Evolutionary conservation across 768 basidiomycete species (phyloP), one percentile per base, ranked within the genome.

Genomic region (Lactarius evosmus): DNA sequence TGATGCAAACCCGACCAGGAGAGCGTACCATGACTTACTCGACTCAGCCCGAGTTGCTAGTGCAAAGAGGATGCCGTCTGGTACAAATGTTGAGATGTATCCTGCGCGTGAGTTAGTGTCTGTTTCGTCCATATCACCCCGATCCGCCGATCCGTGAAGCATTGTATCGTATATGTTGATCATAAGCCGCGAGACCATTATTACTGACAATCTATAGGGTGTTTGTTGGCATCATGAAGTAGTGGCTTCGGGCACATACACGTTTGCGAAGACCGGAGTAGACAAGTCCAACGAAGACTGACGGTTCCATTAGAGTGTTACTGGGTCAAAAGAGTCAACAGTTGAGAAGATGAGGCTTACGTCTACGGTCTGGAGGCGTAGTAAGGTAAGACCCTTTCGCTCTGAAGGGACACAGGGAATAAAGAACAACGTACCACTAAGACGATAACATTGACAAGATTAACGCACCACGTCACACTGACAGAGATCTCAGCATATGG

Each of bases 181-280:
- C 66, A 66, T 66, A 27, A 66, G 53, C 14, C 66, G 62, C 7
- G 66, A 52, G 34, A 66, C 16, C 66, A 66, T 54, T 33, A 65
- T 38, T 25, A 66, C 58, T 1, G 53, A 64, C n/a, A 66, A 7
- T 36, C 66, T 66, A 46, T 52, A 14, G 4, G 38, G 7, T 1
- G 22, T 22, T 29, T 12, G 25, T 58, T 27, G 56, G 44, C 19
- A 16, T 53, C 30, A 40, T 38, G 29, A 17, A 22, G 4, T 17
- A n/a, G 19, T 9, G 30, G 46, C 4, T n/a, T 14, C 4, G 53
- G 22, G 54, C 16, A 32, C 62, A 22, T 58, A 66, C 66, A 64
- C n/a, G 29, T 60, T 60, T n/a, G 66, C 65, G 27, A 63, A 41
- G 52, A 30, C 6, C 8, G 44, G 34, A 9, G 53, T 64, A n/a